Percentiles rank a stretch among this genome's conserved stretches.
phyloP scores from a whole-genome alignment of 1,284 basidiomycete genomes.

The Trichosporon coremiiforme region DNA sequence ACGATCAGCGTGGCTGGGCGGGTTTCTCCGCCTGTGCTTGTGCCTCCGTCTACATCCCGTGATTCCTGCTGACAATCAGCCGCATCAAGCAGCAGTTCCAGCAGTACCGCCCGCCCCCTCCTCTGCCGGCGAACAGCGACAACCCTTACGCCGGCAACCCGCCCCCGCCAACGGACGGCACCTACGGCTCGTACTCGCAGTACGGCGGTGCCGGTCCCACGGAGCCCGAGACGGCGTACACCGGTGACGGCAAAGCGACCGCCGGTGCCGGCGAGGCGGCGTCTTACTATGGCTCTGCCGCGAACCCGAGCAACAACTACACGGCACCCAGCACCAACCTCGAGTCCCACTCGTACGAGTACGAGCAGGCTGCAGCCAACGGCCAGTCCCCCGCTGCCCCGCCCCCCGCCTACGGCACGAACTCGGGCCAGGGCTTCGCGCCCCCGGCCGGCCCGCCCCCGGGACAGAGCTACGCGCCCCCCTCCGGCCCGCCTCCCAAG shows the following conservation, averaged over 20 bases:
- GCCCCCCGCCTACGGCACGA: constrained; percentile 21
- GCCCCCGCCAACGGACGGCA: constrained; percentile 14
- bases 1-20: background rate
- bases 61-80: background rate
- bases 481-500: constrained; percentile 27
- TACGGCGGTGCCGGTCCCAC: constrained; percentile 10
- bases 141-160: constrained; percentile 17
- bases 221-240: constrained; percentile 13
- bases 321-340: constrained; percentile 12
- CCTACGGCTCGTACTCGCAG: constrained; percentile 10
- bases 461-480: constrained; percentile 17
- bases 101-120: constrained; percentile 13
- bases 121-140: background rate
- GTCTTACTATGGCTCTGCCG: background rate
- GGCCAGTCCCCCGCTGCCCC: background rate
- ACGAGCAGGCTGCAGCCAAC: constrained; percentile 49
- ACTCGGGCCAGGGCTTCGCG: constrained; percentile 30
- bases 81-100: constrained; percentile 15
- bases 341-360: constrained; percentile 44
- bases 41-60: background rate
- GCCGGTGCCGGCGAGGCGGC: background rate
- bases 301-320: constrained; percentile 14
- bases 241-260: constrained; percentile 11
- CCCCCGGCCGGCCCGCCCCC: constrained; percentile 46
- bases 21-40: background rate